Evolutionary conservation across 768 basidiomycete species (phyloP), one percentile per base, ranked within the genome.

Genomic region (Trametes gibbosa): DNA sequence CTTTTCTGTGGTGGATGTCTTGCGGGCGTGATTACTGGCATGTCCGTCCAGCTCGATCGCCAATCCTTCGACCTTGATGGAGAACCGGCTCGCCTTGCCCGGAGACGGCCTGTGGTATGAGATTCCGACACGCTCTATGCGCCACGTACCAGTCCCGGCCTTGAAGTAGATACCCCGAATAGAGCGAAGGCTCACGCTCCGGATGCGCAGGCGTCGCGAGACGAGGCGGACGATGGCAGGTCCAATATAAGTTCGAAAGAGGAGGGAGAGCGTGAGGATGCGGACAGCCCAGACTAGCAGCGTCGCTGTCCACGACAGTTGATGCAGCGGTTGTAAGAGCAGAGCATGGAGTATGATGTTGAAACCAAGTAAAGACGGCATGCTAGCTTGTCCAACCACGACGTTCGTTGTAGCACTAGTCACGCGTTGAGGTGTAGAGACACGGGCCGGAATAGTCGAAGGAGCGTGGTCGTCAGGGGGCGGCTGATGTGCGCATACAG

Each of bases 151-250:
- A 49, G 69, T 72, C 27, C 85, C 84, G 29, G 75, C 76, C 46
- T 82, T 79, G 60, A 89, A 79, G 71, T 86, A 90, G 21, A 92
- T 74, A 34, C 90, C 90, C 53, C 89, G 85, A 59, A 92, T 83
- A 19, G 90, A 92, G 53, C 87, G 82, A 39, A 88, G 74, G 68
- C 90, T 91, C 56, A 91, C 80, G 69, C 86, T 90, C 40, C 84
- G 82, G 34, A 90, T 78, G 29, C 85, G 84, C 59, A 91, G 75
- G 64, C 79, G 79, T 35, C 67, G 71, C n/a, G 86, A 86, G 54
- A 84, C 73, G 42, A 79, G 77, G 50, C 79, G 75, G 32, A 91
- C 77, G 45, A 86, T 69, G 73, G 81, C 85, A 51, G 89, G 89
- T 2, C 81, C 78, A 58, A 90, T 74, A 66, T 86, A 87, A 0